phyloP scores from a whole-genome alignment of 2,329 filamentous ascomycete species.

The Clonostachys rosea region DNA sequence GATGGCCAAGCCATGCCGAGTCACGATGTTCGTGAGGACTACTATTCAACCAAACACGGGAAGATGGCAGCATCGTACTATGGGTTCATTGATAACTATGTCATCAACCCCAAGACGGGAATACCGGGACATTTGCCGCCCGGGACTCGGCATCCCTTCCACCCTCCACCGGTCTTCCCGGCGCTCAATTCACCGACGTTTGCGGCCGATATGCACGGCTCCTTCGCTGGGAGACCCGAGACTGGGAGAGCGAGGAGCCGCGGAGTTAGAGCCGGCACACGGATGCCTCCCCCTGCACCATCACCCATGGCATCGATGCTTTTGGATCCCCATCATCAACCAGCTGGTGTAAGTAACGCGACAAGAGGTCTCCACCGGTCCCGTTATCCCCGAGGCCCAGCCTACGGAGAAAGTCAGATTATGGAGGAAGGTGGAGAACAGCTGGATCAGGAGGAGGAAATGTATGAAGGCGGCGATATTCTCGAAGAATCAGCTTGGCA shows the following conservation, averaged over 20 bases:
- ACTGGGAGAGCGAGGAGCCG: constrained; percentile 39
- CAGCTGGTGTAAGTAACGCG: constrained; percentile 40
- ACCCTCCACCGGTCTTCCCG: constrained; percentile 72
- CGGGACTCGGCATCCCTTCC: constrained; percentile 51
- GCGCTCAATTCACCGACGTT: constrained; percentile 60
- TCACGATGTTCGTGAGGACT: constrained; percentile 78
- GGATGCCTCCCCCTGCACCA: constrained; percentile 18
- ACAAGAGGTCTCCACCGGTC: constrained; percentile 40
- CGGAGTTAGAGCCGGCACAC: constrained; percentile 20
- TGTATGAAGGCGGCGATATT: constrained; percentile 44
- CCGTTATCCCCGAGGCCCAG: constrained; percentile 36
- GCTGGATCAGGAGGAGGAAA: constrained; percentile 31
- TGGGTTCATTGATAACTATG: constrained; percentile 91
- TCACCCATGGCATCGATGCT: constrained; percentile 4
- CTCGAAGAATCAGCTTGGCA: constrained; percentile 59
- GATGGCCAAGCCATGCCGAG: constrained; percentile 20
- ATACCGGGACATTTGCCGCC: constrained; percentile 57
- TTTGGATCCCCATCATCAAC: constrained; percentile 65
- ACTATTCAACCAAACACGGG: constrained; percentile 90
- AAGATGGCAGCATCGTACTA: constrained; percentile 99
- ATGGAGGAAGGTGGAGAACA: constrained; percentile 53
- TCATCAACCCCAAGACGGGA: constrained; percentile 66
- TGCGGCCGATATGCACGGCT: constrained; percentile 50
- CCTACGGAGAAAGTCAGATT: constrained; percentile 43
- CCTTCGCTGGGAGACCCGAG: constrained; percentile 33